phyloP scores from a whole-genome alignment of 495 filamentous ascomycete species.

The Hypoxylon cercidicola region DNA sequence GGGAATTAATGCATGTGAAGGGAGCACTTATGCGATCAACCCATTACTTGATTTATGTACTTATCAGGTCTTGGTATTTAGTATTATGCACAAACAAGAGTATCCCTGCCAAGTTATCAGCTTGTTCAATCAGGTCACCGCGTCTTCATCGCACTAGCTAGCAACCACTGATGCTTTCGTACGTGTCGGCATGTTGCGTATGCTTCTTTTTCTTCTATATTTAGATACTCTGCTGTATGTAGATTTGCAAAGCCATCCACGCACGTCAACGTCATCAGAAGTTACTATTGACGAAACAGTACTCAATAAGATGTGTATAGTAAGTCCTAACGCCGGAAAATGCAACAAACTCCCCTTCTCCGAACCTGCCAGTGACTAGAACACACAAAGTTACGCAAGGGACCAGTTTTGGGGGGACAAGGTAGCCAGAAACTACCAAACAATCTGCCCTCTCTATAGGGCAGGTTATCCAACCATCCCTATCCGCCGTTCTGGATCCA shows the following conservation, averaged over 20 bases:
- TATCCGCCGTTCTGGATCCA: constrained; percentile 18
- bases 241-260: not conserved
- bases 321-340: constrained; percentile 32
- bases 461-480: constrained; percentile 15
- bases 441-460: constrained; percentile 28
- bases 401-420: constrained; percentile 21
- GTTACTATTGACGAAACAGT: no score
- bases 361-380: constrained; percentile 31
- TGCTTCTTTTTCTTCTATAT: no score
- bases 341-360: constrained; percentile 42
- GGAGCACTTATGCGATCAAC: not conserved
- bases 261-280: no score
- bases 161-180: no score
- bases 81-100: not conserved
- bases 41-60: constrained; percentile 1
- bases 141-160: not conserved
- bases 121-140: no score
- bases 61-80: not conserved
- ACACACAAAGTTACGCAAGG: constrained; percentile 28
- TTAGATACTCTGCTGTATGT: no score
- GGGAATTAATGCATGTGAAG: constrained; percentile 30
- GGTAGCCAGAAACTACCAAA: constrained; percentile 41
- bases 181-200: no score
- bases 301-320: constrained; percentile 39
- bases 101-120: not conserved